Evolutionary conservation across 164 flowering plant species (phyloP).

Genomic region (Piper longum): DNA sequence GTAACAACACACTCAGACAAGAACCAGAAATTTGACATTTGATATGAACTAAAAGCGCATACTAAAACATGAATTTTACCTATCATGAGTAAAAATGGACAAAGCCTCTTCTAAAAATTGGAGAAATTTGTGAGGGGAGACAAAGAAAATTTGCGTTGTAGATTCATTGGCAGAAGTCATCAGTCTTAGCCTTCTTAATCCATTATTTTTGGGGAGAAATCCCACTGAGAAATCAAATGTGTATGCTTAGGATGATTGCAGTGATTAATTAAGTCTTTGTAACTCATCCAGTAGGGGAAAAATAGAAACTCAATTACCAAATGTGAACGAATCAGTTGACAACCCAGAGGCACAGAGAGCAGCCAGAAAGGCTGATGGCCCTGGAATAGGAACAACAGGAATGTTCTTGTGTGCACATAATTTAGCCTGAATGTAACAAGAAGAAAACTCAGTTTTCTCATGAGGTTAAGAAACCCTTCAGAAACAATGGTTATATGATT

Average conservation of each 20-base stretch:
- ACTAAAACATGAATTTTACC: constrained; percentile 21
- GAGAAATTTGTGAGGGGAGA: constrained; percentile 84
- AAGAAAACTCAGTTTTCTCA: background rate
- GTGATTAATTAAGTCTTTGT: background rate
- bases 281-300: background rate
- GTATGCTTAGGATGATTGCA: background rate
- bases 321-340: constrained; percentile 64
- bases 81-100: constrained; percentile 25
- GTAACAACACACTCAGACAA: too few species aligned
- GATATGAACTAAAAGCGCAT: too few species aligned
- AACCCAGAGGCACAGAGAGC: constrained; percentile 94
- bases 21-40: too few species aligned
- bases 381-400: constrained; percentile 80
- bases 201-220: constrained; percentile 73
- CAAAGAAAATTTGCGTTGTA: constrained; percentile 84
- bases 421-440: constrained; percentile 36
- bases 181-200: constrained; percentile 62
- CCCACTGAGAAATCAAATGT: constrained; percentile 47
- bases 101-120: constrained; percentile 73
- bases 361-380: constrained; percentile 73
- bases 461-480: background rate
- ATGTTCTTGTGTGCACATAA: constrained; percentile 62
- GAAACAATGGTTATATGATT: constrained; percentile 1
- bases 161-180: constrained; percentile 48
- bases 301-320: constrained; percentile 40